Conservation (phyloP, 257 asterid species). For the Nicotiana paniculata region DNA sequence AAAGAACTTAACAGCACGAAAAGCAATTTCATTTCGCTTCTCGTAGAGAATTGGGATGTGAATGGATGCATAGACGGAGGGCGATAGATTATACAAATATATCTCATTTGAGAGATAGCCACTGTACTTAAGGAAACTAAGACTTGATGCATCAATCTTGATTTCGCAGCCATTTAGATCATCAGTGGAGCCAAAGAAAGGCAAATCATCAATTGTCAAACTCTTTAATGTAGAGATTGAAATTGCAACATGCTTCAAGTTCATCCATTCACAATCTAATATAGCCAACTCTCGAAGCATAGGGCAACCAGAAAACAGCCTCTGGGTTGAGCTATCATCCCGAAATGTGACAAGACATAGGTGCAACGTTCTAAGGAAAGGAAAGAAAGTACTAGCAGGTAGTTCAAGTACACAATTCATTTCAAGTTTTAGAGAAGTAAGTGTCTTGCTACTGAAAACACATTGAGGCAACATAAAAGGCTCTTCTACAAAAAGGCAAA, state of each 20-base stretch:
- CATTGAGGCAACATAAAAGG: slow-evolving; percentile 34
- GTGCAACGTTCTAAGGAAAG: slow-evolving; percentile 36
- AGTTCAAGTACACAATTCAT: slow-evolving; percentile 43
- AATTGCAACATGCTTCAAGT: slow-evolving; percentile 26
- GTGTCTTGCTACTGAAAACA: slow-evolving; percentile 32
- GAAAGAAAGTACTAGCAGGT: slow-evolving; percentile 36
- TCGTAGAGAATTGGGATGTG: slow-evolving; percentile 25
- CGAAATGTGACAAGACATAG: slow-evolving; percentile 44
- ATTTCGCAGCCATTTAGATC: slow-evolving; percentile 38
- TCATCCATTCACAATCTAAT: slow-evolving; percentile 49
- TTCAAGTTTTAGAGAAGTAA: slow-evolving; percentile 31
- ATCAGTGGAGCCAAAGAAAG: slow-evolving; percentile 30
- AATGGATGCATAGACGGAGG: slow-evolving; percentile 27
- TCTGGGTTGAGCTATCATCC: slow-evolving; percentile 34
- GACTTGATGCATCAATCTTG: slow-evolving; percentile 36
- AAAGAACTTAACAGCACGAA: slow-evolving; percentile 33
- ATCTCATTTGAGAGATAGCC: slow-evolving; percentile 42
- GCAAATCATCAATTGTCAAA: slow-evolving; percentile 44
- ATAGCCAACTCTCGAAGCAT: slow-evolving; percentile 41
- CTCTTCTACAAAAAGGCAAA: slow-evolving; percentile 48
- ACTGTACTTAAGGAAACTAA: slow-evolving; percentile 29
- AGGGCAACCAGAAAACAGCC: slow-evolving; percentile 41
- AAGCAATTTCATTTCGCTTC: slow-evolving; percentile 17
- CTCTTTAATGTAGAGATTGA: slow-evolving; percentile 40
- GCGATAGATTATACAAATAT: slow-evolving; percentile 20